Base-by-base conservation (phyloP, 768 basidiomycete genomes). In the Paxillus ammoniavirescens region DNA sequence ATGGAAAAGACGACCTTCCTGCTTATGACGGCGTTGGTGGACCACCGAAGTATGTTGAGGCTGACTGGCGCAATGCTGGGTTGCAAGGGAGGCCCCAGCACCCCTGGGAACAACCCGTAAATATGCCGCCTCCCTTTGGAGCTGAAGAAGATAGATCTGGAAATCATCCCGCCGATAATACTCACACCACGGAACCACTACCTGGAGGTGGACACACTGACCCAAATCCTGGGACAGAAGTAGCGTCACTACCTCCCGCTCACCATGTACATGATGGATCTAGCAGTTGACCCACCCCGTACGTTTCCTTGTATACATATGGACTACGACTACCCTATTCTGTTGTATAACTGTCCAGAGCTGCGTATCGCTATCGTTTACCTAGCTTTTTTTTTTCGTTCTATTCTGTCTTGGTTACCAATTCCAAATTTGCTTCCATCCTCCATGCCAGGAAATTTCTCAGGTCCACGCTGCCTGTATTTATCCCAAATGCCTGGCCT, bases 1-100 rank as follows among this genome's bases (percentile, higher is more conserved):
- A 65, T 0, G 75, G 77, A 54, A 81, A 80, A 56, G 80, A 81
- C 35, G 54, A 61, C 0, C 71, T 81, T 26, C 80, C 80, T 8
- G 77, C 78, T 5, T 81, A 81, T 44, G 75, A 80, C 41, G 63
- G 57, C 13, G 46, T 62, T 12, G 79, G 78, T 30, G 70, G 77
- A 8, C 80, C 79, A 26, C 80, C 80, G 30, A 77, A 74, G 50
- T 81, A 81, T 58, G 37, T 63, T 0, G 74, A 74, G 23, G 47
- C 54, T 5, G 40, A 53, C 23, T 56, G 58, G 23, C 30, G 30
- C 42, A 28, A 30, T 30, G 23, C n/a, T 30, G 23, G 38, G 57
- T 42, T 50, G 12, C 56, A 46, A 7, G 42, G 49, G 5, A 40
- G 21, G 5, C 41, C 35, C 40, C 50, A 33, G 8, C 42, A 43